Evolutionary conservation across 139 green algal genomes (phyloP).

Genomic region (Gonium pectorale): DNA sequence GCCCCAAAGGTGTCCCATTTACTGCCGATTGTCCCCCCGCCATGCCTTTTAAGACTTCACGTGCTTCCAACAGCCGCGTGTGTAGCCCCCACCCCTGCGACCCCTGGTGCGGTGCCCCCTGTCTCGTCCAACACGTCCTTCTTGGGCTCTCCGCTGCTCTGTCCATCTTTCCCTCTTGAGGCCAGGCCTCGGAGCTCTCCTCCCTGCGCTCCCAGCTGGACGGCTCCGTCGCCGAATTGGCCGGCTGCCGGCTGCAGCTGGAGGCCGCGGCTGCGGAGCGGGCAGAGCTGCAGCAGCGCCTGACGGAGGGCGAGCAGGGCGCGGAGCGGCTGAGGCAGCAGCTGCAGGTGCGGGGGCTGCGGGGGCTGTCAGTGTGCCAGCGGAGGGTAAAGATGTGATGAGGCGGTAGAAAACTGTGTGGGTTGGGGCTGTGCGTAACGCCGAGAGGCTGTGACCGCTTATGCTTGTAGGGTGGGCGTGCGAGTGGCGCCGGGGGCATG

Average conservation of each 20-base stretch:
- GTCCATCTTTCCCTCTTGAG: neutral
- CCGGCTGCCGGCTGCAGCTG: too few relatives aligned
- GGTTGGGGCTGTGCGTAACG: neutral
- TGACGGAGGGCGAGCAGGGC: neutral
- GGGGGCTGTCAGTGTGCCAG: neutral
- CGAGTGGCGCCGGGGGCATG: neutral
- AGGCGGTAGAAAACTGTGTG: neutral
- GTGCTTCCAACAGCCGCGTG: too few relatives aligned
- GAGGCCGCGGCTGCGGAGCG: neutral
- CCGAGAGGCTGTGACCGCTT: too few relatives aligned
- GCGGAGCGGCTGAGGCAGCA: neutral
- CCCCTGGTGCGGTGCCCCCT: neutral
- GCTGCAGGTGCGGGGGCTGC: neutral
- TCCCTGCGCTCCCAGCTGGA: neutral
- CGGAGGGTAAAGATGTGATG: neutral
- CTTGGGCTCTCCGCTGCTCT: too few relatives aligned
- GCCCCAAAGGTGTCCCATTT: too few relatives aligned
- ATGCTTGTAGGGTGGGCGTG: too few relatives aligned
- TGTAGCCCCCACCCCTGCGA: too few relatives aligned
- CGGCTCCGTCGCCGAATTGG: neutral
- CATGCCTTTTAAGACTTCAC: too few relatives aligned
- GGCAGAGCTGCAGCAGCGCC: neutral
- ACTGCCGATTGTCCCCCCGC: too few relatives aligned
- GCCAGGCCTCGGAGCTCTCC: neutral
- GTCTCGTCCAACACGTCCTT: too few relatives aligned